Evolutionary conservation across 768 basidiomycete species (phyloP), one percentile per base, ranked within the genome.

Genomic region (Panaeolus cyanescens): DNA sequence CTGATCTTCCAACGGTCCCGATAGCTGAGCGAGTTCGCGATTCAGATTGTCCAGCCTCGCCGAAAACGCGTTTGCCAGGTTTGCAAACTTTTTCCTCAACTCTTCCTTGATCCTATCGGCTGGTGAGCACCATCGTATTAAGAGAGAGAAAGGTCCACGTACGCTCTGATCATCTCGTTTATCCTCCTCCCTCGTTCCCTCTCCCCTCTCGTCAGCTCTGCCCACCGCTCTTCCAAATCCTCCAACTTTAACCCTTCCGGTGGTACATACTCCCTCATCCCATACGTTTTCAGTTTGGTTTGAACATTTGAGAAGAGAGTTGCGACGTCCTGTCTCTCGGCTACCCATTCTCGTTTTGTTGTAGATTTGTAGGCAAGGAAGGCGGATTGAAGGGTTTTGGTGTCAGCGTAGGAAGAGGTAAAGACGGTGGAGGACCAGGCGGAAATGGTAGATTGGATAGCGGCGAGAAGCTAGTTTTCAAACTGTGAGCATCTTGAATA

Each of bases 231-330:
- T 59, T 95, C 95, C 57, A 98, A 73, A 72, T 96, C 92, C 33
- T 80, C 76, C 31, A 89, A 80, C 22, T 86, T 77, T 19, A 95
- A 75, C 2, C 92, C 95, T 3, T 75, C 71, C 2, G 88, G 86
- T 12, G 97, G 95, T 22, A 89, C 81, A 73, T 96, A 99, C 68
- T 92, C 87, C 61, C 87, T 80, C 66, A 99, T 71, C 9, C 89
- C 87, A 77, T 99, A 99, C 22, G 96, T 99, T 73, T 83, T 85
- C 59, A 99, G 77, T 74, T 99, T 98, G 0, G 94, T 96, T 73
- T 95, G 93, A 30, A 99, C 89, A 69, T 97, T 96, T 3, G 92
- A 89, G 64, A 98, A 93, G 13, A 98, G 82, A 1, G 91, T 92
- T 8, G 88, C 85, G 9, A 97, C 77, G 61, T 96, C 95, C 70